Evolutionary conservation across 805 yeast genomes (phyloP), one percentile per base, ranked within the genome.

Genomic region (Nakazawaea molendinolei): DNA sequence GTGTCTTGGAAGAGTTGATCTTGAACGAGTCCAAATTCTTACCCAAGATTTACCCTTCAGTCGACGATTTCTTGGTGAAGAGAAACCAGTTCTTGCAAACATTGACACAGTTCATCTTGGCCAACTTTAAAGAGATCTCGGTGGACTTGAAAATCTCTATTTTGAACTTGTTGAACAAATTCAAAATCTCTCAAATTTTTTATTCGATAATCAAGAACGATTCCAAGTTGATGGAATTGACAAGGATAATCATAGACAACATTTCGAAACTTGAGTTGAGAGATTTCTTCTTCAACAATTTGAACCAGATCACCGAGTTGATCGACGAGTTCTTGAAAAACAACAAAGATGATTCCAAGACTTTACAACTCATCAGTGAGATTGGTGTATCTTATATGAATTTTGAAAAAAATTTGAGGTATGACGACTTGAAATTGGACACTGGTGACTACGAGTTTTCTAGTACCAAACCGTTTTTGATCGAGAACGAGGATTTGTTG

Each of bases 21-120:
- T 49, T 82, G 21, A 50, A 57, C 14, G 74, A 86, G 4, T 76
- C 85, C 0, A 56, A 63, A 5, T 79, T 76, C 44, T 58, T 80
- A 14, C 78, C 86, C 3, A 63, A 72, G 3, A 56, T 67, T 28
- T 56, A 70, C 8, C 67, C 77, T 1, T 66, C 79, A 2, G 46
- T 77, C 8, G 63, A 58, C 7, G 71, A 67, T 13, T 79, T 74
- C 39, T 60, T 85, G 24, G 56, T 53, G 4, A 55, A 69, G 36
- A 71, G 94, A 35, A 55, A 65, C 3, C 49, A 57, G 5, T 21
- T 45, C 0, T 19, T 50, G 14, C 33, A 23, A 18, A 50, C 46
- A 6, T 42, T 58, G 8, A 42, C 48, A 13, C 22, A 38, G 4
- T 55, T 42, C 39, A 44, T 49, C 8, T 34, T 49, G 14, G 28